phyloP scores from a whole-genome alignment of 2,329 filamentous ascomycete genomes.

The Trichophyton benhamiae region DNA sequence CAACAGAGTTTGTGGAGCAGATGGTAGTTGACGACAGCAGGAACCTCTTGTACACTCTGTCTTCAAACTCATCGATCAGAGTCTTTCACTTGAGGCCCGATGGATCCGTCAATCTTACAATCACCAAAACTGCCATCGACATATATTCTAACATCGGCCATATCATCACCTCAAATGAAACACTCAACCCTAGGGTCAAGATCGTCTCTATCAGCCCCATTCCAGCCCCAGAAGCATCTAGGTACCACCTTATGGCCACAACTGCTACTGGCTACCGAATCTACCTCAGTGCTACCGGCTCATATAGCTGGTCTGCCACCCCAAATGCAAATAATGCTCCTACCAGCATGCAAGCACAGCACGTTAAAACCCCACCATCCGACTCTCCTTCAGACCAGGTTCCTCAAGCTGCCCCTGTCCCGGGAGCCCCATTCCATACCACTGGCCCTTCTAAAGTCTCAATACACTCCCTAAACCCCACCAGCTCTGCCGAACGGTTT shows the following conservation, averaged over 20 bases:
- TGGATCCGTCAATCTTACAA: slow-evolving; percentile 40
- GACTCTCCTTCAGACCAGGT: slow-evolving; percentile 20
- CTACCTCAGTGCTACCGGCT: slow-evolving; percentile 80
- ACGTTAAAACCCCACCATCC: slow-evolving; percentile 81
- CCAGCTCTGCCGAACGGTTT: slow-evolving; percentile 42
- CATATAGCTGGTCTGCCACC: slow-evolving; percentile 43
- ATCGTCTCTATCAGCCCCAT: slow-evolving; percentile 84
- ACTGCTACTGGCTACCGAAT: slow-evolving; percentile 84
- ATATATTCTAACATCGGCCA: slow-evolving; percentile 66
- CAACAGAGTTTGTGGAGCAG: slow-evolving; percentile 55
- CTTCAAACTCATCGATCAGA: slow-evolving; percentile 73
- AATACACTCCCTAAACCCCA: slow-evolving; percentile 33
- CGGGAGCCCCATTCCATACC: slow-evolving; percentile 18
- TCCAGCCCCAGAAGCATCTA: slow-evolving; percentile 65
- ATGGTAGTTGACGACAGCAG: slow-evolving; percentile 82
- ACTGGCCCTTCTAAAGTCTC: slow-evolving; percentile 39
- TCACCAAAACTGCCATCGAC: slow-evolving; percentile 42
- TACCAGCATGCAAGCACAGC: slow-evolving; percentile 94
- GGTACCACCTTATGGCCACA: slow-evolving; percentile 78
- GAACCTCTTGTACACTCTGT: slow-evolving; percentile 82
- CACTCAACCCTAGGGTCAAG: slow-evolving; percentile 55
- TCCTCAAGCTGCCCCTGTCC: slow-evolving; percentile 14
- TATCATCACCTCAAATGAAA: slow-evolving; percentile 60
- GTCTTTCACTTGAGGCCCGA: slow-evolving; percentile 72
- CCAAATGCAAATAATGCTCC: slow-evolving; percentile 55